Percentiles rank a stretch among this genome's conserved stretches.
These are phyloP conservation scores for Talaromyces stipitatus DNA, from an alignment of 495 filamentous ascomycete species.

Conservation along the genomic window DNA sequence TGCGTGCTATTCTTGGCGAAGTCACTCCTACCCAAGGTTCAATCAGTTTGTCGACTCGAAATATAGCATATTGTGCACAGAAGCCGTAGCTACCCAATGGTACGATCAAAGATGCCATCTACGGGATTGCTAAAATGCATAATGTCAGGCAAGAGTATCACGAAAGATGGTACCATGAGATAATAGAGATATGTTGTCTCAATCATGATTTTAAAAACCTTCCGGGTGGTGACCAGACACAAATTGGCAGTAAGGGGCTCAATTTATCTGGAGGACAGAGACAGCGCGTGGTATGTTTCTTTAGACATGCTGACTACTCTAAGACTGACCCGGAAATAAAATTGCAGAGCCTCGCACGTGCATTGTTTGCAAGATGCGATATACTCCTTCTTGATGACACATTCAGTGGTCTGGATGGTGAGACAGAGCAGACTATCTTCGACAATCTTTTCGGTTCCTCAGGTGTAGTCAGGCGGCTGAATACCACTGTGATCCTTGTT, in stretches of 20 bases:
- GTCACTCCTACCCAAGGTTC: constrained; percentile 20
- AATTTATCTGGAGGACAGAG: constrained; percentile 50
- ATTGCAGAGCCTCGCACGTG: constrained; percentile 30
- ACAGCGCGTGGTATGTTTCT: constrained; percentile 35
- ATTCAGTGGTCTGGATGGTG: constrained; percentile 40
- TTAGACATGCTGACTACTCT: not conserved
- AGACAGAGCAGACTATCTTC: constrained; percentile 36
- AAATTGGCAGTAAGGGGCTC: constrained; percentile 44
- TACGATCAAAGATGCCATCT: constrained; percentile 30
- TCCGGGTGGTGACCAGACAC: constrained; percentile 34
- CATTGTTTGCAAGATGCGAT: constrained; percentile 29
- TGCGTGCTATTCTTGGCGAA: constrained; percentile 42
- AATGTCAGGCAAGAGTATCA: constrained; percentile 15
- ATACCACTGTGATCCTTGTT: constrained; percentile 11
- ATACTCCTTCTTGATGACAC: constrained; percentile 39
- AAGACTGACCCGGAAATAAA: not conserved
- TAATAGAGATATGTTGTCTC: constrained; percentile 41
- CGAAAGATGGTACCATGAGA: constrained; percentile 33
- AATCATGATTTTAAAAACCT: constrained; percentile 36
- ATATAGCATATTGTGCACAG: constrained; percentile 32
- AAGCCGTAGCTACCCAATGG: constrained; percentile 33
- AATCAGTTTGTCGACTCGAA: constrained; percentile 9
- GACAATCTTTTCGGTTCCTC: constrained; percentile 29
- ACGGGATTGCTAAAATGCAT: constrained; percentile 15
- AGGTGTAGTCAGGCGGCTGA: constrained; percentile 24